These are phyloP conservation scores for Neofusicoccum parvum DNA, from an alignment of 2,329 filamentous ascomycete species.

Conservation along the genomic window DNA sequence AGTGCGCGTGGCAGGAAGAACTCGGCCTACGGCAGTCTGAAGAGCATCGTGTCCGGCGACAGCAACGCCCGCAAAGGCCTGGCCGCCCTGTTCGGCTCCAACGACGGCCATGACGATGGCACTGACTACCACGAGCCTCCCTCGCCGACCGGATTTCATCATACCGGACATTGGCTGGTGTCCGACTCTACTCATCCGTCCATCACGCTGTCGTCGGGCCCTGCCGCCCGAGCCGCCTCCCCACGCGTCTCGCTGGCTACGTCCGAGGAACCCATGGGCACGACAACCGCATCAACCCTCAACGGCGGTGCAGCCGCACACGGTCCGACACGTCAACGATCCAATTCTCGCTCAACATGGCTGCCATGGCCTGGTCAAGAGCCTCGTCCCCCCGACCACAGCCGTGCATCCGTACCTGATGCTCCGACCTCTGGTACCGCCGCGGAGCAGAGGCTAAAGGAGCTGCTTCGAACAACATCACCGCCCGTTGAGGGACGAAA, in stretches of 20 bases:
- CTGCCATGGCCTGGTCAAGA: slow-evolving; percentile 3
- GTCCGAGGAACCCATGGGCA: slow-evolving; percentile 6
- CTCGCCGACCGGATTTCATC: not conserved
- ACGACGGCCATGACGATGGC: not conserved
- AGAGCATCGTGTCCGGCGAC: slow-evolving; percentile 25
- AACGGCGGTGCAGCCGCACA: not conserved
- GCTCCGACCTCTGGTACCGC: not conserved
- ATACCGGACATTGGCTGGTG: slow-evolving; percentile 13
- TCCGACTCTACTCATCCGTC: not conserved
- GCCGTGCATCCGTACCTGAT: not conserved
- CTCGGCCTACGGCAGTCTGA: slow-evolving; percentile 25
- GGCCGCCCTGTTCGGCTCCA: slow-evolving; percentile 15
- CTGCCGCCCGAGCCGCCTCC: slow-evolving; percentile 11
- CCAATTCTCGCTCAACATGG: not conserved
- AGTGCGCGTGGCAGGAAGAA: slow-evolving; percentile 20
- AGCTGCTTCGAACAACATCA: slow-evolving; percentile 1
- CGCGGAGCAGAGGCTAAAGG: slow-evolving; percentile 4
- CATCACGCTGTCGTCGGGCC: slow-evolving; percentile 12
- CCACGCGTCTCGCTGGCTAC: slow-evolving; percentile 18
- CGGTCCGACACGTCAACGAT: not conserved
- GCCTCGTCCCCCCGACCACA: not conserved
- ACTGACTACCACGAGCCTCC: not conserved
- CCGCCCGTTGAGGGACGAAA: not conserved
- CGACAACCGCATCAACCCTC: not conserved
- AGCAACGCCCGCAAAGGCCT: slow-evolving; percentile 12